These are phyloP conservation scores for Phytopythium delawarense DNA, from an alignment of 352 stramenopile species.

Conservation along the genomic window DNA sequence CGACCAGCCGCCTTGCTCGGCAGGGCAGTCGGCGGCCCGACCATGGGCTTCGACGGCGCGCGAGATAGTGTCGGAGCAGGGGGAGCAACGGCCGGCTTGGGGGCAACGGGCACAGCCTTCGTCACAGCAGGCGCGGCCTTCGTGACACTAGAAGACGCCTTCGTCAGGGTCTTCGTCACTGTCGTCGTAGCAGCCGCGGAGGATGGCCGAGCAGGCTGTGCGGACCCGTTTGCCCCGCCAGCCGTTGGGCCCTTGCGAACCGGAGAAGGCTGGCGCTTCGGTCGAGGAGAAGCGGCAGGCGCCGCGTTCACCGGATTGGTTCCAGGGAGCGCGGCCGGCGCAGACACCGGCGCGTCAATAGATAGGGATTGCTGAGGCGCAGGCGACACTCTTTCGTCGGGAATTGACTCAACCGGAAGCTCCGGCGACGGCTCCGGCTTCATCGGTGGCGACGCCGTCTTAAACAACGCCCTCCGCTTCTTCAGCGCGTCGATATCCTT, in stretches of 20 bases:
- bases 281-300: constrained; percentile 4
- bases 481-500: constrained; percentile 82
- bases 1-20: constrained; percentile 25
- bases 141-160: not conserved
- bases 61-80: constrained; percentile 13
- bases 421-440: constrained; percentile 26
- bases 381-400: not conserved
- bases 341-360: constrained; percentile 29
- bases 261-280: constrained; percentile 3
- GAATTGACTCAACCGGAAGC: constrained; percentile 20
- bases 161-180: not conserved
- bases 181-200: not conserved
- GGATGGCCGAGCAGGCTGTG: not conserved
- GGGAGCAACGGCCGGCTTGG: constrained; percentile 7
- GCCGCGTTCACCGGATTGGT: constrained; percentile 8
- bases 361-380: constrained; percentile 10
- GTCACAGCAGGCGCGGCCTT: constrained; percentile 3
- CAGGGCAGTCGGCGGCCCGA: constrained; percentile 17
- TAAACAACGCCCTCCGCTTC: constrained; percentile 59
- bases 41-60: constrained; percentile 7
- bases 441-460: constrained; percentile 15
- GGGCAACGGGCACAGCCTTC: not conserved
- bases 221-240: constrained; percentile 6
- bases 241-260: constrained; percentile 23
- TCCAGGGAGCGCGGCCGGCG: constrained; percentile 45